These are phyloP conservation scores for Auriscalpium microsporum DNA, from an alignment of 768 basidiomycete species.

Conservation along the genomic window DNA sequence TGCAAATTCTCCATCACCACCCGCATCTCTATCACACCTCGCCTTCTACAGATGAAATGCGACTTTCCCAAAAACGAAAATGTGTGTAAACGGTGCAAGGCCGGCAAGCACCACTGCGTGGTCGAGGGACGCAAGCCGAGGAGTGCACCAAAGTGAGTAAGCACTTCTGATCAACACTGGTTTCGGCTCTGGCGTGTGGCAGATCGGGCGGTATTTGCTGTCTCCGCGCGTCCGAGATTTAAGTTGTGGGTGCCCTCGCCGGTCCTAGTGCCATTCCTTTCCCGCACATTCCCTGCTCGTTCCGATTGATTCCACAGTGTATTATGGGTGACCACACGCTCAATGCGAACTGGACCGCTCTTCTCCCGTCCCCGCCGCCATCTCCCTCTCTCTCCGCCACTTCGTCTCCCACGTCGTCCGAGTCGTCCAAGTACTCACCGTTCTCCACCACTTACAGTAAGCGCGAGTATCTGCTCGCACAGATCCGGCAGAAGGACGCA, in stretches of 20 bases:
- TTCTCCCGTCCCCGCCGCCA: conserved; percentile 27
- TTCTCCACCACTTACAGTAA: conserved; percentile 43
- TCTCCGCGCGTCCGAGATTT: no score
- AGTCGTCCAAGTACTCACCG: conserved; percentile 18
- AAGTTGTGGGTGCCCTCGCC: no score
- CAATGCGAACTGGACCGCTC: conserved; percentile 4
- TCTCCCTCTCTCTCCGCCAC: conserved; percentile 26
- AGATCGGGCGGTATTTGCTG: no score
- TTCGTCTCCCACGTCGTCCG: conserved; percentile 17
- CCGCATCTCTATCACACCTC: not conserved
- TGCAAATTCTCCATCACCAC: not conserved
- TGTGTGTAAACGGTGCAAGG: conserved; percentile 71
- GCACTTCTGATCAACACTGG: not conserved
- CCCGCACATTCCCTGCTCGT: not conserved
- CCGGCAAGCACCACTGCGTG: conserved; percentile 67
- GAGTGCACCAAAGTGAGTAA: conserved; percentile 73
- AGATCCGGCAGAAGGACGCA: conserved; percentile 80
- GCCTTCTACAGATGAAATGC: conserved; percentile 66
- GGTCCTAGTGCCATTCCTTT: not conserved
- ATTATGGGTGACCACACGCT: no score
- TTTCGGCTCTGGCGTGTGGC: no score
- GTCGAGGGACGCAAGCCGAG: conserved; percentile 78
- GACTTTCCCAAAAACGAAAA: conserved; percentile 65
- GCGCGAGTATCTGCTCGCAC: conserved; percentile 77
- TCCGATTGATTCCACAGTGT: not conserved